Base-by-base conservation (phyloP, 805 yeast genomes). In the Candida mattraensis region DNA sequence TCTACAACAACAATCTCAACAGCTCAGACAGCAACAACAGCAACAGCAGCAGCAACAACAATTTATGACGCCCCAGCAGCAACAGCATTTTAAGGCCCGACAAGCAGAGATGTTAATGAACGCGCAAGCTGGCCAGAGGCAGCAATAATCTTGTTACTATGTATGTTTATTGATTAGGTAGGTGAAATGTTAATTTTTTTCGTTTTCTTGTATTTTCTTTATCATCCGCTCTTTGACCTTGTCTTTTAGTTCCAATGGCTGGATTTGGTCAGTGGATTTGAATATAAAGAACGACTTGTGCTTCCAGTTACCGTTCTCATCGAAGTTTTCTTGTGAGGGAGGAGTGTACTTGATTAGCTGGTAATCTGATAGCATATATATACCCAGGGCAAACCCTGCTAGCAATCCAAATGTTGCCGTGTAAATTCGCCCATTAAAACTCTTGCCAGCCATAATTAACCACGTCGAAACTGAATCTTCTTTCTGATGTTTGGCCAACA, bases 271-370 rank as follows among this genome's bases (percentile, higher is more conserved):
- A 18, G 60, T 53, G 33, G 64, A 60, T 10, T 52, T 48, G 9
- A 70, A 56, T 25, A 42, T 60, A 35, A 69, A 54, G 17, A 55
- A 58, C 6, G 66, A 61, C 24, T 46, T 45, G 25, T 53, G 60
- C 26, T 64, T 63, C 45, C 66, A 62, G 10, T 67, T 61, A 0
- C 69, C 67, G 27, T 66, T 52, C 28, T 59, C 61, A 33, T 67
- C 67, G 28, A 54, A 58, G 38, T 59, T 58, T 16, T 56, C 64
- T 4, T 63, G 60, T 32, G 59, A 59, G 1, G 71, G 63, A 17
- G 74, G 72, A 10, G 60, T 47, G 36, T 58, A 61, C 45, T 69
- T 69, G 26, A 70, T 48, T 35, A 69, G 44, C 33, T 67, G 56
- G 34, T 55, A 63, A 33, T 63, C 66, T 26, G 51, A 56, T 2